Evolutionary conservation across 495 filamentous ascomycete species (phyloP).

Genomic region (Parathielavia hyrcaniae): DNA sequence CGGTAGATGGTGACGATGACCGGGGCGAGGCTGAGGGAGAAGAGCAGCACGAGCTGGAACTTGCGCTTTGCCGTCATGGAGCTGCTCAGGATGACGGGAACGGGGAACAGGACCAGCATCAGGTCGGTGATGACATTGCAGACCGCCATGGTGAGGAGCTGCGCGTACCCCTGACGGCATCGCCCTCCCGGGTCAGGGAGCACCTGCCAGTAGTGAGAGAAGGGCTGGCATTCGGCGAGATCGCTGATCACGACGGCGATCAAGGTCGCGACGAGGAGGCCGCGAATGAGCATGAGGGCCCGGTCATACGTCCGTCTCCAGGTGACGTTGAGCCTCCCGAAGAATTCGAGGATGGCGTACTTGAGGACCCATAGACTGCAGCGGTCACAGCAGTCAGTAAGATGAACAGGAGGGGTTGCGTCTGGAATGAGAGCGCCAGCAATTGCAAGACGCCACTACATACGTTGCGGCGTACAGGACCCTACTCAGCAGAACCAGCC

Average conservation of each 20-base stretch:
- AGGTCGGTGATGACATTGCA: conserved; percentile 85
- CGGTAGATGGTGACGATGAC: conserved; percentile 71
- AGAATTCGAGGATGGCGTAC: conserved; percentile 81
- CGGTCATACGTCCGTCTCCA: conserved; percentile 67
- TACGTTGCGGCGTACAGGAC: conserved; percentile 67
- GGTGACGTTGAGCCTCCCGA: conserved; percentile 66
- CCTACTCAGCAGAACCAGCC: conserved; percentile 57
- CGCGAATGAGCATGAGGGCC: conserved; percentile 61
- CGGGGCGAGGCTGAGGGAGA: conserved; percentile 71
- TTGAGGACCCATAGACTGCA: conserved; percentile 86
- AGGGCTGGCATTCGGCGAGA: conserved; percentile 78
- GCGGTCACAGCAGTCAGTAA: neutral
- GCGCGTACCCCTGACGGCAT: conserved; percentile 77
- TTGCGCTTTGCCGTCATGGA: conserved; percentile 61
- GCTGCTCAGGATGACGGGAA: conserved; percentile 73
- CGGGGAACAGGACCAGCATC: conserved; percentile 77
- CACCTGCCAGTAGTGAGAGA: conserved; percentile 85
- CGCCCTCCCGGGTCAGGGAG: conserved; percentile 76
- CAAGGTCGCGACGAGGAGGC: conserved; percentile 70
- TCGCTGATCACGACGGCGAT: conserved; percentile 72
- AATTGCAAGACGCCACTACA: conserved; percentile 29
- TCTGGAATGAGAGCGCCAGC: neutral
- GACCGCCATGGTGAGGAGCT: conserved; percentile 80
- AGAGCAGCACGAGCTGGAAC: conserved; percentile 62
- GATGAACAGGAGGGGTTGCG: neutral